phyloP scores from a whole-genome alignment of 805 yeast species.

The Ogataea methanolica region DNA sequence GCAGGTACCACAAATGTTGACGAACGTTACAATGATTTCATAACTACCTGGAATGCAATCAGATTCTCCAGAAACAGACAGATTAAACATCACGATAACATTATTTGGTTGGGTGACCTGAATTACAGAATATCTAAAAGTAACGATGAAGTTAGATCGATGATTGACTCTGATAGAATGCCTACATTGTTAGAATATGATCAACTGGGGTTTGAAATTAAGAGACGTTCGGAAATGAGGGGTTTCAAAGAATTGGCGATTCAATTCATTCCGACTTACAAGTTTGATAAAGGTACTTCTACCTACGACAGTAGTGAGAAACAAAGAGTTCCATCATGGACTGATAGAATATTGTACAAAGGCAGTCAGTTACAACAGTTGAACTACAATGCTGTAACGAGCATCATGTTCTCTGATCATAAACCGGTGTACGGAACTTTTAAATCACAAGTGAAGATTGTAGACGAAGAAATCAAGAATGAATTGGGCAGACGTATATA shows the following conservation, averaged over 20 bases:
- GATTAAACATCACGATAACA: conserved; percentile 79
- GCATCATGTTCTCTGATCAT: conserved; percentile 74
- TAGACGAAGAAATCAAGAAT: conserved; percentile 60
- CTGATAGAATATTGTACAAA: conserved; percentile 75
- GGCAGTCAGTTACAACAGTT: conserved; percentile 57
- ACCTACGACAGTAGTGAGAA: conserved; percentile 87
- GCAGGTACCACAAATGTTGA: conserved; percentile 81
- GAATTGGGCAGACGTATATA: conserved; percentile 56
- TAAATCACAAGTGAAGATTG: conserved; percentile 56
- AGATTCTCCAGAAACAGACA: conserved; percentile 71
- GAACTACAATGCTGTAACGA: conserved; percentile 62
- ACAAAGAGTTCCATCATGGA: conserved; percentile 94
- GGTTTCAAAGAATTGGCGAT: conserved; percentile 75
- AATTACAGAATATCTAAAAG: conserved; percentile 74
- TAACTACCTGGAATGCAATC: conserved; percentile 68
- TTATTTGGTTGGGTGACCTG: conserved; percentile 93
- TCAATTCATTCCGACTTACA: conserved; percentile 84
- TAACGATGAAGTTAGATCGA: conserved; percentile 67
- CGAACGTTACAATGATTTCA: conserved; percentile 84
- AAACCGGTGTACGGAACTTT: conserved; percentile 88
- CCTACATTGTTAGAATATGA: conserved; percentile 60
- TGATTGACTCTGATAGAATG: conserved; percentile 42
- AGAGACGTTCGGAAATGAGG: conserved; percentile 64
- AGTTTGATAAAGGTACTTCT: conserved; percentile 80
- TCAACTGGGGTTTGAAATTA: conserved; percentile 75